Conservation (phyloP, 208 protist species). For the Trypanosomatidae sp. region DNA sequence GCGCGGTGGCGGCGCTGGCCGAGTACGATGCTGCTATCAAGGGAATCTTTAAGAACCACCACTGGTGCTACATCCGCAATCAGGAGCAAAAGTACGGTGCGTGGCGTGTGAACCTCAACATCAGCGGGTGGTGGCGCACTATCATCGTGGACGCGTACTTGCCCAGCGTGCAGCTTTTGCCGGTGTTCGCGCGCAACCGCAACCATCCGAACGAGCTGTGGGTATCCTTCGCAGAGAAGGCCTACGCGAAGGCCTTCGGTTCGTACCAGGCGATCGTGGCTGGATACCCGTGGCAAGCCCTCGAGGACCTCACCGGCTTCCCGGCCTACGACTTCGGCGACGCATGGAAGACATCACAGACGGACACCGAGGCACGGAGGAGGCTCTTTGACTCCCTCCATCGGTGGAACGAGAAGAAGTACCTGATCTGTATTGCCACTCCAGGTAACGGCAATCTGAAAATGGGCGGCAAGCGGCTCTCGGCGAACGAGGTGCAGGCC, state of each 20-base stretch:
- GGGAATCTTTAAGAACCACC: slow-evolving; percentile 46
- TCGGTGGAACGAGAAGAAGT: slow-evolving; percentile 47
- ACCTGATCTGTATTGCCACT: slow-evolving; percentile 60
- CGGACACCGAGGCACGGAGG: slow-evolving; percentile 26
- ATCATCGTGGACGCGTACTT: slow-evolving; percentile 75
- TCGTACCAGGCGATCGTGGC: slow-evolving; percentile 72
- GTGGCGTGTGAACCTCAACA: slow-evolving; percentile 59
- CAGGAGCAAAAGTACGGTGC: slow-evolving; percentile 51
- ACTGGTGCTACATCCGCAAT: slow-evolving; percentile 32
- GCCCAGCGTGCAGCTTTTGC: slow-evolving; percentile 40
- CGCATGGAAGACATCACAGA: slow-evolving; percentile 39
- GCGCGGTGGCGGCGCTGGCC: slow-evolving; percentile 45
- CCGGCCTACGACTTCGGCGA: slow-evolving; percentile 47
- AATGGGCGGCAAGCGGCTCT: slow-evolving; percentile 29
- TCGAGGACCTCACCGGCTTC: slow-evolving; percentile 70
- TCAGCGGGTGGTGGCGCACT: slow-evolving; percentile 64
- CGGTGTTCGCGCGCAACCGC: slow-evolving; percentile 48
- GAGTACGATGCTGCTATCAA: slow-evolving; percentile 39
- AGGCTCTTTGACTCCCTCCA: slow-evolving; percentile 51
- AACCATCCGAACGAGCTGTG: slow-evolving; percentile 68
- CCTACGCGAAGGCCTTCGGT: slow-evolving; percentile 83
- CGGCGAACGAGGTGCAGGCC: slow-evolving; percentile 16
- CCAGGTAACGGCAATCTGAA: slow-evolving; percentile 34
- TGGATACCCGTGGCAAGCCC: slow-evolving; percentile 54
- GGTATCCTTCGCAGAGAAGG: slow-evolving; percentile 80